Conservation (phyloP, 305 asterid species). For the Ruellia speciosa region DNA sequence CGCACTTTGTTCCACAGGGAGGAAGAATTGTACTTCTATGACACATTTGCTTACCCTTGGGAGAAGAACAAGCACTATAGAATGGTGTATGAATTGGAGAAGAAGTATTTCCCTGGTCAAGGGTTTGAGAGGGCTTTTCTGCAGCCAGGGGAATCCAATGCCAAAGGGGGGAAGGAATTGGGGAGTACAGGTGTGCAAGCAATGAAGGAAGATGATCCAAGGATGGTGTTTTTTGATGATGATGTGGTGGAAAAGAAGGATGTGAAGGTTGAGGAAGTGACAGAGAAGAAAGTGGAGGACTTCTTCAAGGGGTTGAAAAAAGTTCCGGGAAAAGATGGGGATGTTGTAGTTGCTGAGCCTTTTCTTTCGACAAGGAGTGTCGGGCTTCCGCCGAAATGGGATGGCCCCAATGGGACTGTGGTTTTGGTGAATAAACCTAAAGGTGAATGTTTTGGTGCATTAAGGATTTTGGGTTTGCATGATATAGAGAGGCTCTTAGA, state of each 20-base stretch:
- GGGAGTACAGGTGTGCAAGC: slow-evolving; percentile 22
- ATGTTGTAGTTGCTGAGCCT: slow-evolving; percentile 36
- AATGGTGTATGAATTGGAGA: slow-evolving; percentile 96
- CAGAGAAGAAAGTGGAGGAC: slow-evolving; percentile 88
- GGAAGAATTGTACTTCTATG: slow-evolving; percentile 80
- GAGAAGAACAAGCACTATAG: slow-evolving; percentile 89
- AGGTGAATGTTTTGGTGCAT: slow-evolving; percentile 37
- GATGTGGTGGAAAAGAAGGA: slow-evolving; percentile 28
- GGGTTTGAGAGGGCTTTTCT: slow-evolving; percentile 90
- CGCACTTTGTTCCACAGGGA: slow-evolving; percentile 69
- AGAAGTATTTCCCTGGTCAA: slow-evolving; percentile 87
- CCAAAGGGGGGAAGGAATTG: slow-evolving; percentile 26
- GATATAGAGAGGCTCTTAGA: no score
- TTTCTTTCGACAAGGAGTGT: slow-evolving; percentile 62
- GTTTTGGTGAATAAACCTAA: slow-evolving; percentile 85
- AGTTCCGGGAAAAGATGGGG: slow-evolving; percentile 46
- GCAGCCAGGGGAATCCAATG: slow-evolving; percentile 52
- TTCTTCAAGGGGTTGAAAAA: slow-evolving; percentile 93
- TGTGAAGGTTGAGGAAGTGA: slow-evolving; percentile 38
- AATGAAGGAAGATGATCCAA: slow-evolving; percentile 25
- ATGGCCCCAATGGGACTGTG: slow-evolving; percentile 75
- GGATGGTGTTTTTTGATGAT: slow-evolving; percentile 69
- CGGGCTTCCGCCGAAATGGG: slow-evolving; percentile 94
- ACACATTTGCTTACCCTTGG: slow-evolving; percentile 86
- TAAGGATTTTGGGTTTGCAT: background rate